These are phyloP conservation scores for Colletotrichum sp. DNA, from an alignment of 2,329 filamentous ascomycete genomes.

Conservation along the genomic window DNA sequence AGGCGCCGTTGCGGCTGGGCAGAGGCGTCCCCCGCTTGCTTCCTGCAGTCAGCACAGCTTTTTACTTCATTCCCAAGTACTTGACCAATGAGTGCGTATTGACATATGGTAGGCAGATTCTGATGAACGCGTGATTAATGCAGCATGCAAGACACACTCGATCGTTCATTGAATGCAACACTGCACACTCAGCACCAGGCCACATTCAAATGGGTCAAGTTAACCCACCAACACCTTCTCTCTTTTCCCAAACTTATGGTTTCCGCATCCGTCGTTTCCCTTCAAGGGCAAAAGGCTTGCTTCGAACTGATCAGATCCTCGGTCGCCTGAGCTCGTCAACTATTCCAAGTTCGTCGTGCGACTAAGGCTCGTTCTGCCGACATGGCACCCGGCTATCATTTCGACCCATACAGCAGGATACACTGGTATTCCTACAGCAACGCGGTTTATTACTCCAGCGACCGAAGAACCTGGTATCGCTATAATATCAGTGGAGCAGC, in stretches of 20 bases:
- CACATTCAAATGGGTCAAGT: too few species aligned
- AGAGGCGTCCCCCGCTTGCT: neutral
- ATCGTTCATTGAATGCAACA: neutral
- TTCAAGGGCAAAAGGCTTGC: neutral
- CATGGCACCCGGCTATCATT: neutral
- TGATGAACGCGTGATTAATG: neutral
- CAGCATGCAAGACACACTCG: neutral
- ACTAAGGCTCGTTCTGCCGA: neutral
- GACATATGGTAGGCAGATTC: neutral
- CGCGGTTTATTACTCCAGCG: too few species aligned
- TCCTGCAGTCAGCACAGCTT: neutral
- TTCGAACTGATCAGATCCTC: neutral
- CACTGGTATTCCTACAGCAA: neutral
- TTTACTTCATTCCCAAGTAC: too few species aligned
- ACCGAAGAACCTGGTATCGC: too few species aligned
- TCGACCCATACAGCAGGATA: neutral
- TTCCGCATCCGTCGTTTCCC: too few species aligned
- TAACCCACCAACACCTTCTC: too few species aligned
- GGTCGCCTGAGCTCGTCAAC: neutral
- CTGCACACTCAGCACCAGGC: too few species aligned
- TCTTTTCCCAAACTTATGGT: too few species aligned
- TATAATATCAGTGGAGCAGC: too few species aligned
- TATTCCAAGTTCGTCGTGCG: neutral
- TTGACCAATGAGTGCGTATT: neutral
- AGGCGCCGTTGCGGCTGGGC: neutral